Percentiles rank a stretch among this genome's conserved stretches.
phyloP scores from a whole-genome alignment of 2,329 filamentous ascomycete genomes.

The Eurotiales sp. region DNA sequence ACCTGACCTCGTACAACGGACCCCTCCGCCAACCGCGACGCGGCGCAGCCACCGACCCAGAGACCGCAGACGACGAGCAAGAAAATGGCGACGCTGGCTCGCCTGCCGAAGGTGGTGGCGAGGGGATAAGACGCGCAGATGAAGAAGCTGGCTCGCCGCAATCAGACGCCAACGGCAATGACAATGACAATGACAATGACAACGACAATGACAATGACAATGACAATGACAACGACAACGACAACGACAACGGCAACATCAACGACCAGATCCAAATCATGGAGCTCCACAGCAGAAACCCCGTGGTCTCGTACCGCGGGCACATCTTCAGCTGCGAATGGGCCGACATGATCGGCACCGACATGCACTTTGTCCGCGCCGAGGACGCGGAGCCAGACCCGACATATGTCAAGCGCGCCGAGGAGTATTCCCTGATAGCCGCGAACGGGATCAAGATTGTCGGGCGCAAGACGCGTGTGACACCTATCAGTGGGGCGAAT shows the following conservation, averaged over 20 bases:
- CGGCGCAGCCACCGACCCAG: conserved; percentile 20
- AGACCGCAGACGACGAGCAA: not conserved
- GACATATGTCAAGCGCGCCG: conserved; percentile 39
- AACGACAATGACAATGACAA: conserved; percentile 33
- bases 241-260: not conserved
- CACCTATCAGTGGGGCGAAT: too few species aligned
- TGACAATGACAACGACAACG: conserved; percentile 27
- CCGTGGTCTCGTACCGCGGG: conserved; percentile 74
- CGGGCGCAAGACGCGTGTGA: conserved; percentile 61
- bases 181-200: not conserved
- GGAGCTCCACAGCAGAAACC: conserved; percentile 72
- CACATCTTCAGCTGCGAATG: conserved; percentile 76
- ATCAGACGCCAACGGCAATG: conserved; percentile 37
- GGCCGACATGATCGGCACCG: conserved; percentile 79
- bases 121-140: conserved; percentile 18
- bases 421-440: conserved; percentile 67
- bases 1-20: conserved; percentile 49
- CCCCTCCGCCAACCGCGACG: conserved; percentile 31
- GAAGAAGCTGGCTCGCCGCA: too few species aligned
- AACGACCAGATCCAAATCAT: conserved; percentile 66
- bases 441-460: conserved; percentile 66
- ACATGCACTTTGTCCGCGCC: conserved; percentile 66
- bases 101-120: conserved; percentile 18
- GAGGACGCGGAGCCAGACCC: conserved; percentile 34
- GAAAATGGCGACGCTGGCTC: conserved; percentile 13